Evolutionary conservation across 495 filamentous ascomycete species (phyloP), one percentile per base, ranked within the genome.

Genomic region (Penicillium bovifimosum): DNA sequence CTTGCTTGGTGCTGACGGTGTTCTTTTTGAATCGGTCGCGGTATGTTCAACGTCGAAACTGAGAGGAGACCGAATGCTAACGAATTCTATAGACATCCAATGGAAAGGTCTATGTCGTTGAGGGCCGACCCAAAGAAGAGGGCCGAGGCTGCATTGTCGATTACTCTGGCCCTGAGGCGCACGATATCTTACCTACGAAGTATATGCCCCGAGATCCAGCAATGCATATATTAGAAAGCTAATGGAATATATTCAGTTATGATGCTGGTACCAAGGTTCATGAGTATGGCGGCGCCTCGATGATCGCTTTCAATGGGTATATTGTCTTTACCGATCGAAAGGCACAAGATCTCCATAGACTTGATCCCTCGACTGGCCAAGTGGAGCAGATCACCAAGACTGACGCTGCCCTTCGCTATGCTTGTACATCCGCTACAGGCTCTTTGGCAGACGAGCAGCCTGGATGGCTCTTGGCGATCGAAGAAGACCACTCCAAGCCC

Each of bases 201-300:
- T 68, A 64, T 55, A 66, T 11, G n/a, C n/a, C n/a, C 7, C 17
- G 5, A 29, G 27, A 43, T 10, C 8, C 1, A 43, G 10, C 24
- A n/a, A 27, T 17, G 20, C n/a, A 41, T 27, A 11, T 24, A n/a
- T 11, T 16, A 6, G 11, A 27, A 6, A 2, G 11, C 20, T 41
- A 41, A 41, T 27, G 11, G 27, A 11, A 27, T 5, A n/a, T 7
- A 2, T 2, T 11, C n/a, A 47, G 44, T 11, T 47, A 47, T 33
- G 33, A 56, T 47, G 72, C 65, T 4, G 36, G 45, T 2, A 69
- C 54, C 18, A 47, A 50, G 5, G 56, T 76, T 9, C 72, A 77
- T 52, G 73, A 72, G 35, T 76, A 76, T 55, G 74, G 73, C 8
- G 74, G 73, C 10, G 61, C 56, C 7, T 52, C 71, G 6, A 62